Base-by-base conservation (phyloP, 495 filamentous ascomycete species). In the Daldinia childiae region DNA sequence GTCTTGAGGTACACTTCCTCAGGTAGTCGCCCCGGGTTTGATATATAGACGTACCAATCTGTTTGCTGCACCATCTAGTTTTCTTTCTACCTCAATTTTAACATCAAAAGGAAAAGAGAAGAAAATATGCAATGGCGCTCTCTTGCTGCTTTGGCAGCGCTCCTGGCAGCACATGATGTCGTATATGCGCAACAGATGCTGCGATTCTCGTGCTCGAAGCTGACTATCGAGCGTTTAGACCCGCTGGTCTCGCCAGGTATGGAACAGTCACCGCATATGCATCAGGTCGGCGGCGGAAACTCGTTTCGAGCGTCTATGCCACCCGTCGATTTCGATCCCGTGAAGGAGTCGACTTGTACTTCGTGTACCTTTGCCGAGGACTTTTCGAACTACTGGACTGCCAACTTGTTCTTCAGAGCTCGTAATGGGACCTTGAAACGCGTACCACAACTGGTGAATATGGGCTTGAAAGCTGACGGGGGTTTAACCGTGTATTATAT, bases 131-230 rank as follows among this genome's bases (percentile, higher is more conserved):
- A 82, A 74, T 82, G 76, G 80, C 69, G 76, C 56, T 69, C 77
- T 54, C 72, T 86, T 70, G 78, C 79, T 74, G 81, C 81, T 62
- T 57, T 78, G 34, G 56, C 61, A 24, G 80, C 81, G 73, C 79
- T 85, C 63, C 75, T 85, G 45, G 54, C 11, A 29, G 77, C 79
- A 61, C 76, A 76, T 59, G 75, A 79, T 62, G 64, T 9, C 26
- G 80, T 71, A 21, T 69, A 66, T 14, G 83, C 80, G 15, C 82
- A 83, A 64, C 79, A 82, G 62, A 86, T 86, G 84, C 73, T 87
- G 60, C 67, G 73, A 26, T 73, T 77, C 43, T 61, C 60, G 6
- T 77, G 77, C 60, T 75, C 75, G 38, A 68, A 66, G 29, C 54
- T 75, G 26, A 69, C 66, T 11, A 73, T 71, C 59, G 69, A 77